Percentiles rank a stretch among this genome's conserved stretches.
These are phyloP conservation scores for Pelargonium myrrhifolium DNA, from an alignment of 441 rosid genomes.

Conservation along the genomic window DNA sequence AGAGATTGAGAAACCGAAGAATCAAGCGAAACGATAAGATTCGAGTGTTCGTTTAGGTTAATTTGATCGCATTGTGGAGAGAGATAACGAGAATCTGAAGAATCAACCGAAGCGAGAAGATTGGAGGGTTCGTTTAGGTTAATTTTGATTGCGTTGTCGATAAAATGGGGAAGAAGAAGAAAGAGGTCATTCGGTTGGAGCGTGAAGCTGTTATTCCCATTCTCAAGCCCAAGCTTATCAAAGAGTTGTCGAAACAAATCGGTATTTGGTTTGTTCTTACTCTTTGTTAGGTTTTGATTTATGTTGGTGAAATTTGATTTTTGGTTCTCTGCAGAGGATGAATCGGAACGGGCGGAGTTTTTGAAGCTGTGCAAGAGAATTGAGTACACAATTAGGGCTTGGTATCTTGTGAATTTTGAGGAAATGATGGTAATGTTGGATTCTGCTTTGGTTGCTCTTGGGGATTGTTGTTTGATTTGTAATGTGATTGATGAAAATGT, in stretches of 20 bases:
- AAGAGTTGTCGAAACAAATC: conserved; percentile 68
- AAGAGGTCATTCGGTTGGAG: conserved; percentile 67
- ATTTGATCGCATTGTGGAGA: too few relatives aligned
- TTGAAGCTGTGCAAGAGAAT: conserved; percentile 77
- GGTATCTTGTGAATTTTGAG: conserved; percentile 94
- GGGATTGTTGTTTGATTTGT: conserved; percentile 7
- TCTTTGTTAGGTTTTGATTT: background rate
- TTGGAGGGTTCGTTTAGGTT: too few relatives aligned
- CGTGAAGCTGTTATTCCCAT: conserved; percentile 86
- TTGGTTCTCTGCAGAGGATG: conserved; percentile 37
- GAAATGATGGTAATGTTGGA: conserved; percentile 61
- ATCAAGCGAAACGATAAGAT: too few relatives aligned
- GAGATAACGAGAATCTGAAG: background rate
- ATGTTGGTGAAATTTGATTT: background rate
- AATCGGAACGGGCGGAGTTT: conserved; percentile 69
- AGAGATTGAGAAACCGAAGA: background rate
- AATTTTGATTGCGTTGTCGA: too few relatives aligned
- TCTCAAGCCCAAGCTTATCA: conserved; percentile 72
- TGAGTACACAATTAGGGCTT: conserved; percentile 83
- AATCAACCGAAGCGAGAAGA: background rate
- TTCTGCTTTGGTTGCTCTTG: background rate
- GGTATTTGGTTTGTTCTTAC: conserved; percentile 29
- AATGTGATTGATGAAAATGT: too few relatives aligned
- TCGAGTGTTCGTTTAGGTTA: too few relatives aligned
- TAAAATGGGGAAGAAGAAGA: conserved; percentile 27